Percentiles rank a stretch among this genome's conserved stretches.
Evolutionary conservation across 345 rosid genomes (phyloP).

Genomic region (Corymbia maculata): DNA sequence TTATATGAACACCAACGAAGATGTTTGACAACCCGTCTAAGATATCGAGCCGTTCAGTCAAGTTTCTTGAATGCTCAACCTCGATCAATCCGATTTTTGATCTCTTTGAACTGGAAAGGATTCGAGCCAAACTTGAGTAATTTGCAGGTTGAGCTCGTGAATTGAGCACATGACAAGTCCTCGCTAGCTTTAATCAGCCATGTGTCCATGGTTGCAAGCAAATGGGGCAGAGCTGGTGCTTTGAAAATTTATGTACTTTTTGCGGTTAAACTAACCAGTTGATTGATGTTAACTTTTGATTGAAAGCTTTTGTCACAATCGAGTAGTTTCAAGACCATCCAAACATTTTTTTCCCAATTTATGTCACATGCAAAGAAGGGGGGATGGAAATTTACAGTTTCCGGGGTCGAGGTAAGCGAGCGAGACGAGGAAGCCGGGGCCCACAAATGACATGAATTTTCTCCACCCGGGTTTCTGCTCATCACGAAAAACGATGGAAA

Average conservation of each 20-base stretch:
- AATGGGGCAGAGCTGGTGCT: not conserved
- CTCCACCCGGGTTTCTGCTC: constrained; percentile 14
- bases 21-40: not conserved
- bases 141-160: not conserved
- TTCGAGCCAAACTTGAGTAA: not conserved
- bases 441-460: constrained; percentile 8
- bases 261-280: not conserved
- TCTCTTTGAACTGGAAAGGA: not conserved
- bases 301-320: not conserved
- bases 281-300: not conserved
- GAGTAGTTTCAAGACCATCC: not conserved
- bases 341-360: not conserved
- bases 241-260: not conserved
- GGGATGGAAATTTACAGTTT: constrained; percentile 2
- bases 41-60: not conserved
- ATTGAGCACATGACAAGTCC: not conserved
- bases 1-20: not conserved
- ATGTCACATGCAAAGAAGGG: not conserved
- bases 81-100: not conserved
- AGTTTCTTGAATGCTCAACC: not conserved
- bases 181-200: not conserved
- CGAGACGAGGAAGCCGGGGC: constrained; percentile 23
- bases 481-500: not conserved
- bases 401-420: constrained; percentile 24
- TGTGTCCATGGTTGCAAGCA: not conserved